A percentile compares a stretch with the other conserved stretches of the same genome.
These are phyloP conservation scores for Venturiaceae sp. DNA, from an alignment of 2,329 filamentous ascomycete genomes.

Conservation along the genomic window DNA sequence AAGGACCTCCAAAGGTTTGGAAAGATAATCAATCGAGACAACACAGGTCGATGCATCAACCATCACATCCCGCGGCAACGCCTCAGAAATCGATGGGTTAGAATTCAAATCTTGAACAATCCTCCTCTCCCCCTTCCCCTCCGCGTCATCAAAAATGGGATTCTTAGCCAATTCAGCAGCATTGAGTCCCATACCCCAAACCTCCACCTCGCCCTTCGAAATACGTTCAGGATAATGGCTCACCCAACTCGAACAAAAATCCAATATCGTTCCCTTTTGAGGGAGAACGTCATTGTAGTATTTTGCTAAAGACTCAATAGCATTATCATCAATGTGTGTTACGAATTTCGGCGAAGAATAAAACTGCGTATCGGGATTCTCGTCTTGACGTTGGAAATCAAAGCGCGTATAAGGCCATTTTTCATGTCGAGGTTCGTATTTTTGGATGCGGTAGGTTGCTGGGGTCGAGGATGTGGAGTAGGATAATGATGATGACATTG, in stretches of 20 bases:
- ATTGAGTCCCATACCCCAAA: slow-evolving; percentile 42
- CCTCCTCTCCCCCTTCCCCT: slow-evolving; percentile 15
- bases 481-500: background rate
- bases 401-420: slow-evolving; percentile 5
- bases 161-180: slow-evolving; percentile 34
- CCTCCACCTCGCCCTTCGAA: slow-evolving; percentile 23
- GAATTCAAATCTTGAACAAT: slow-evolving; percentile 37
- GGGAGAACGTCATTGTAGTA: slow-evolving; percentile 39
- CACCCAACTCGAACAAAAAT: slow-evolving; percentile 43
- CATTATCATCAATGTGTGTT: slow-evolving; percentile 43
- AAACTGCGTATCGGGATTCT: slow-evolving; percentile 25
- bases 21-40: slow-evolving; percentile 43
- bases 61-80: slow-evolving; percentile 4
- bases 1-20: slow-evolving; percentile 35
- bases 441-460: background rate
- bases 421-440: background rate
- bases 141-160: slow-evolving; percentile 19
- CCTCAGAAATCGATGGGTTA: slow-evolving; percentile 19
- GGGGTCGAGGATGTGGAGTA: background rate
- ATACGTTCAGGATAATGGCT: slow-evolving; percentile 31
- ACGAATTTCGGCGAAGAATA: slow-evolving; percentile 38
- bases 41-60: slow-evolving; percentile 41
- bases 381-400: slow-evolving; percentile 31
- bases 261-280: slow-evolving; percentile 30
- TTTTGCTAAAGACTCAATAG: slow-evolving; percentile 30